Conservation (phyloP, 225 moss, liverwort and hornwort species). For the Physcomitrellopsis africana region DNA sequence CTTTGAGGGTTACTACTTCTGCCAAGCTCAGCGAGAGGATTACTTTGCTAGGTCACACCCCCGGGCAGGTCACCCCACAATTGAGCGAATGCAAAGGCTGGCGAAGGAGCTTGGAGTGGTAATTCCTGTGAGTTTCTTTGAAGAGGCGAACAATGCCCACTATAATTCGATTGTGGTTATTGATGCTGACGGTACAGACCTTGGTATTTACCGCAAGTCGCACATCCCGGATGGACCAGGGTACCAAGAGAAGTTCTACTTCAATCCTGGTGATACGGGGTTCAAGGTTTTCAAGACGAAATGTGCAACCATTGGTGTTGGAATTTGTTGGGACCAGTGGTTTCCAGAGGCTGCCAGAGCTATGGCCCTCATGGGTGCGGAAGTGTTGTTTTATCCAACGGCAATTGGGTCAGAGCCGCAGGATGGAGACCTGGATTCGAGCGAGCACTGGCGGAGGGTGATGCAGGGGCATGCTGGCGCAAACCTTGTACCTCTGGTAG, state of each 20-base stretch:
- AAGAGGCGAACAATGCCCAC: constrained; percentile 87
- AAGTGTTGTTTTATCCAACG: constrained; percentile 86
- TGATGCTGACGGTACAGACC: constrained; percentile 91
- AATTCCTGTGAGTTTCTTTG: constrained; percentile 92
- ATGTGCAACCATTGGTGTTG: constrained; percentile 79
- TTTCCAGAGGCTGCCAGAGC: constrained; percentile 90
- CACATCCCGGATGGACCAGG: constrained; percentile 98
- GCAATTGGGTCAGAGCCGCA: constrained; percentile 93
- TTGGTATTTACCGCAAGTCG: constrained; percentile 88
- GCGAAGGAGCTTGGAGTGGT: constrained; percentile 91
- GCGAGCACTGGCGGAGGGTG: constrained; percentile 86
- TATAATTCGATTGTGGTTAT: constrained; percentile 87
- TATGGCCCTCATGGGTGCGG: constrained; percentile 86
- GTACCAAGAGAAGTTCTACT: constrained; percentile 98
- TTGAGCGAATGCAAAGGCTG: constrained; percentile 68
- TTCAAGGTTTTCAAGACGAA: constrained; percentile 89
- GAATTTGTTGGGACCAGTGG: constrained; percentile 99
- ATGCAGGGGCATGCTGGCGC: constrained; percentile 99
- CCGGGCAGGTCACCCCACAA: constrained; percentile 86
- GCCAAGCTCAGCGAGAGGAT: constrained; percentile 89
- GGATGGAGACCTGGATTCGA: constrained; percentile 74
- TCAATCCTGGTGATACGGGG: constrained; percentile 98
- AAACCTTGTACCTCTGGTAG: constrained; percentile 83
- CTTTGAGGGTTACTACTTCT: constrained; percentile 97
- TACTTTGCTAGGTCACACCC: constrained; percentile 69